phyloP scores from a whole-genome alignment of 176 grass and related monocot genomes.

The Aegilops sharonensis region DNA sequence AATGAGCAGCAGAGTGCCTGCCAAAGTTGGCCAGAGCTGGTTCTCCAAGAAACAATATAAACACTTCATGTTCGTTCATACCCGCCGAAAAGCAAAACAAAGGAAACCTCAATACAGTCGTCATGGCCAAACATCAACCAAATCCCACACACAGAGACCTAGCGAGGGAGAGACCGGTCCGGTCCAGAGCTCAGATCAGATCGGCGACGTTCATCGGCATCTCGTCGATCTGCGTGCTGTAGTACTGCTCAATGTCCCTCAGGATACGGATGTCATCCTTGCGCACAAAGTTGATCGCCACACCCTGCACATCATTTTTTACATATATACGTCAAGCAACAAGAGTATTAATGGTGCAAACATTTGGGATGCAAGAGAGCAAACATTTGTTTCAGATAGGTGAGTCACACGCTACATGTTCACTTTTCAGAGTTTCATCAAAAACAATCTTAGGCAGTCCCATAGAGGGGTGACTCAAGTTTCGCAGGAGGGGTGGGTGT shows the following conservation, averaged over 20 bases:
- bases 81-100: not conserved
- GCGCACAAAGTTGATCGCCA: conserved; percentile 93
- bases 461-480: not conserved
- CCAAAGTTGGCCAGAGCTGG: no score
- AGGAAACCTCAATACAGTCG: not conserved
- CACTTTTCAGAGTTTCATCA: not conserved
- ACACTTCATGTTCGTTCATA: no score
- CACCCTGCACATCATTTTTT: conserved; percentile 54
- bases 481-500: not conserved
- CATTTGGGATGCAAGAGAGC: not conserved
- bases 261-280: conserved; percentile 97
- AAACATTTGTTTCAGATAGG: not conserved
- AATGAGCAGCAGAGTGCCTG: no score
- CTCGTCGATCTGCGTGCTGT: conserved; percentile 97
- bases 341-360: not conserved
- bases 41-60: no score
- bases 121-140: no score
- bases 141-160: no score
- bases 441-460: no score
- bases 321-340: not conserved
- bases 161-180: no score
- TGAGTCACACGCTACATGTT: not conserved
- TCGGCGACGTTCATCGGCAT: conserved; percentile 99
- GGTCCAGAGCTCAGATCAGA: conserved; percentile 55
- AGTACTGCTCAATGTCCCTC: conserved; percentile 95